Evolutionary conservation across 768 basidiomycete genomes (phyloP).

Genomic region (Pholiota molesta): DNA sequence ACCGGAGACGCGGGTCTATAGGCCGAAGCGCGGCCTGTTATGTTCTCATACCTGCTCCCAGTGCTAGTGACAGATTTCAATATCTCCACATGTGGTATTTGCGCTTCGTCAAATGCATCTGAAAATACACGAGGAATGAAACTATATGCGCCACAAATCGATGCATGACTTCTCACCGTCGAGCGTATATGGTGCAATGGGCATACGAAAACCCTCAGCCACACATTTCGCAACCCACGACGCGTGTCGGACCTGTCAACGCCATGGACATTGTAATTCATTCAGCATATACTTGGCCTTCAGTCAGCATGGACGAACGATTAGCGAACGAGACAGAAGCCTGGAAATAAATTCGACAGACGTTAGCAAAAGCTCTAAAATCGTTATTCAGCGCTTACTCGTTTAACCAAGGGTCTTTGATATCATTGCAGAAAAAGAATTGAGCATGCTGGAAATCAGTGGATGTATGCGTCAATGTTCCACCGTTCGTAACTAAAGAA

Average conservation of each 20-base stretch:
- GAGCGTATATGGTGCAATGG: constrained; percentile 38
- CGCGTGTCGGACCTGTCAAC: constrained; percentile 38
- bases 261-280: no score
- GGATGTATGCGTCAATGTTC: constrained; percentile 34
- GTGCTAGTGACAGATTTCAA: neutral
- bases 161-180: constrained; percentile 30
- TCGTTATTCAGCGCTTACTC: constrained; percentile 27
- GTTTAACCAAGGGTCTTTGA: constrained; percentile 38
- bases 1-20: neutral
- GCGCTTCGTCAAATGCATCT: constrained; percentile 25
- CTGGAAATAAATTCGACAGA: neutral
- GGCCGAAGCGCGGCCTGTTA: neutral
- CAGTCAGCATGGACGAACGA: constrained; percentile 26
- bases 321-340: constrained; percentile 27
- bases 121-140: constrained; percentile 2
- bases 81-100: constrained; percentile 7
- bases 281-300: neutral
- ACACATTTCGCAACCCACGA: constrained; percentile 39
- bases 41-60: neutral
- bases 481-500: constrained; percentile 36
- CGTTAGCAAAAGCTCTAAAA: neutral
- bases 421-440: constrained; percentile 40
- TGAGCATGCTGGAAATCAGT: constrained; percentile 36
- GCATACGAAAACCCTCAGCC: constrained; percentile 36
- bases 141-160: constrained; percentile 22